A percentile compares a stretch with the other conserved stretches of the same genome.
phyloP scores from a whole-genome alignment of 257 asterid genomes.

The Knoxia roxburghii region DNA sequence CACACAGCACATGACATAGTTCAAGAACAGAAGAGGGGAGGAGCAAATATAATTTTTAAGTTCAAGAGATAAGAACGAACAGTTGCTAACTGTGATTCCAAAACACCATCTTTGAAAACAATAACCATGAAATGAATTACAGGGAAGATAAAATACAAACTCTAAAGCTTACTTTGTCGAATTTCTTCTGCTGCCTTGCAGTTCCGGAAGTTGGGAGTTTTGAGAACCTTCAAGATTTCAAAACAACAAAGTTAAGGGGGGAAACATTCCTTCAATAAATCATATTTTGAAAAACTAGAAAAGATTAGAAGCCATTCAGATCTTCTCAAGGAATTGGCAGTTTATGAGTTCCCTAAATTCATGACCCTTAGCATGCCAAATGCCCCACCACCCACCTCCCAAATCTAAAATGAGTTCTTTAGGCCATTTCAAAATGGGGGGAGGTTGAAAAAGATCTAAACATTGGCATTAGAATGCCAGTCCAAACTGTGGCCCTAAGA shows the following conservation, averaged over 20 bases:
- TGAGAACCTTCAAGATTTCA: constrained; percentile 64
- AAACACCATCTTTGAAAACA: background rate
- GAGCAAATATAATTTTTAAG: no score
- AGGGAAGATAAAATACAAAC: background rate
- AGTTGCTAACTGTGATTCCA: background rate
- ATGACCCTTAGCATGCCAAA: background rate
- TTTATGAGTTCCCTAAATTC: no score
- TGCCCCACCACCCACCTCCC: background rate
- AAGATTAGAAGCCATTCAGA: background rate
- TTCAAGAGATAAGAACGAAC: no score
- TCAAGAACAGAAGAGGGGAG: no score
- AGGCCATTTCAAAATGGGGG: no score
- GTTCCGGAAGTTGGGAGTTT: constrained; percentile 72
- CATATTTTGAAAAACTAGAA: background rate
- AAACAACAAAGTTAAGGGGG: constrained; percentile 1
- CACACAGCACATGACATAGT: no score
- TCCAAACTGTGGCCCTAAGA: no score
- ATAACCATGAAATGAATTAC: background rate
- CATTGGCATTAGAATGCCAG: no score
- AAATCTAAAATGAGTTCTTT: background rate
- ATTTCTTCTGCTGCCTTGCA: constrained; percentile 82
- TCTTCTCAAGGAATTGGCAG: background rate
- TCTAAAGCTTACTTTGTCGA: constrained; percentile 44
- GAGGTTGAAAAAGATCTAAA: no score
- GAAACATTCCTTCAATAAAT: background rate